phyloP scores from a whole-genome alignment of 208 protist genomes.

The Leishmania turanica region DNA sequence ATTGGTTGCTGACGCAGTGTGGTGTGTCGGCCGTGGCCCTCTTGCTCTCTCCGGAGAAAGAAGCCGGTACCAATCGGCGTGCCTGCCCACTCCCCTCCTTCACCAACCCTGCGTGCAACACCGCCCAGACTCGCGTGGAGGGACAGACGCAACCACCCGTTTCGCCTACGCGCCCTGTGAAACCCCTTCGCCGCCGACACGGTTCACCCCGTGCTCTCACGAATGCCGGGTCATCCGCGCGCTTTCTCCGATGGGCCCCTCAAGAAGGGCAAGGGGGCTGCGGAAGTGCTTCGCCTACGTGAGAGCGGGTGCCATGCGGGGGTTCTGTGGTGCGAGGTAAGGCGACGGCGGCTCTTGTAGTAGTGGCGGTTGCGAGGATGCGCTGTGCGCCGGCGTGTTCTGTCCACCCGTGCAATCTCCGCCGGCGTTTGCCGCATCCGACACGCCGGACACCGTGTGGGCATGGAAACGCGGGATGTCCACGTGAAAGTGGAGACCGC shows the following conservation, averaged over 20 bases:
- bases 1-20: too few species aligned
- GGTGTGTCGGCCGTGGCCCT: background rate
- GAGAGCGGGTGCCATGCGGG: background rate
- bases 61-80: background rate
- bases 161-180: background rate
- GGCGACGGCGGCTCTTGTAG: background rate
- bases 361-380: background rate
- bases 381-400: background rate
- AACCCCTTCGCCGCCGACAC: background rate
- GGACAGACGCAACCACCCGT: background rate
- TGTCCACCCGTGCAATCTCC: background rate
- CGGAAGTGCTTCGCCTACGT: background rate
- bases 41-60: background rate
- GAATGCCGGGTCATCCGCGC: background rate
- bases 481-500: slow-evolving; percentile 24
- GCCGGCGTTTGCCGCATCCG: background rate
- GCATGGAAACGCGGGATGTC: slow-evolving; percentile 26
- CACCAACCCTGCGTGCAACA: background rate
- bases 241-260: background rate
- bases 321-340: background rate
- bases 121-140: background rate
- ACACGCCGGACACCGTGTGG: background rate
- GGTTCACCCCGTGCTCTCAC: background rate
- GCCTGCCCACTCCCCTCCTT: background rate
- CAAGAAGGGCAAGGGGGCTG: background rate